Evolutionary conservation across 768 basidiomycete species (phyloP).

Genomic region (Hebeloma cylindrosporum): DNA sequence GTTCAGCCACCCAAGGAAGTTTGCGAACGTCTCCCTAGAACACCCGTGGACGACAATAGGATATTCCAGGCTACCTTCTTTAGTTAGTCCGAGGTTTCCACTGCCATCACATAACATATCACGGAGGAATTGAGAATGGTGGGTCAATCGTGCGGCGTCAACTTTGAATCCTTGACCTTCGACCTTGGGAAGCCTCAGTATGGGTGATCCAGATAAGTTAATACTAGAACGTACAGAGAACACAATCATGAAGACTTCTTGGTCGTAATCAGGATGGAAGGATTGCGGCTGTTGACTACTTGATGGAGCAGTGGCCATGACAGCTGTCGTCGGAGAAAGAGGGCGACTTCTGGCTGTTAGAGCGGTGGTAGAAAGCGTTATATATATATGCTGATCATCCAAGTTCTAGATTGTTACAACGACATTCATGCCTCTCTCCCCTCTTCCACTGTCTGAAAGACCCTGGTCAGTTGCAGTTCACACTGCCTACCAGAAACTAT

Average conservation of each 20-base stretch:
- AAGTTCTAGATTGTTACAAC: too few relatives aligned
- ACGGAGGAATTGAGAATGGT: conserved; percentile 5
- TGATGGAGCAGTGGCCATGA: too few relatives aligned
- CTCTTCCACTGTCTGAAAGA: neutral
- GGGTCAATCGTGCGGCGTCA: conserved; percentile 1
- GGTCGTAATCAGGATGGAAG: conserved; percentile 1
- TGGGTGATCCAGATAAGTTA: too few relatives aligned
- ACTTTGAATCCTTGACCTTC: conserved; percentile 9
- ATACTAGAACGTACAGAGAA: neutral
- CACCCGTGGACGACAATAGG: conserved; percentile 9
- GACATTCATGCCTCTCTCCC: neutral
- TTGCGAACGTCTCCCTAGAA: neutral
- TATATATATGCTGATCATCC: too few relatives aligned
- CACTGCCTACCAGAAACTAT: neutral
- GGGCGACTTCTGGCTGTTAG: too few relatives aligned
- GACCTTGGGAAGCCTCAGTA: conserved; percentile 1
- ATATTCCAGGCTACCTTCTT: neutral
- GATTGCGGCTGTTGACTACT: neutral
- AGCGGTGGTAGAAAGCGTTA: too few relatives aligned
- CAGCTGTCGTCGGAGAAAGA: too few relatives aligned
- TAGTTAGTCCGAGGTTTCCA: neutral
- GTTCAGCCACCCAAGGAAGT: conserved; percentile 13
- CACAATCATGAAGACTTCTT: neutral
- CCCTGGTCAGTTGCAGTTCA: neutral
- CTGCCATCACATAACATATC: neutral